Percentiles rank a stretch among this genome's conserved stretches.
phyloP scores from a whole-genome alignment of 345 rosid species.

The Boechera retrofracta region DNA sequence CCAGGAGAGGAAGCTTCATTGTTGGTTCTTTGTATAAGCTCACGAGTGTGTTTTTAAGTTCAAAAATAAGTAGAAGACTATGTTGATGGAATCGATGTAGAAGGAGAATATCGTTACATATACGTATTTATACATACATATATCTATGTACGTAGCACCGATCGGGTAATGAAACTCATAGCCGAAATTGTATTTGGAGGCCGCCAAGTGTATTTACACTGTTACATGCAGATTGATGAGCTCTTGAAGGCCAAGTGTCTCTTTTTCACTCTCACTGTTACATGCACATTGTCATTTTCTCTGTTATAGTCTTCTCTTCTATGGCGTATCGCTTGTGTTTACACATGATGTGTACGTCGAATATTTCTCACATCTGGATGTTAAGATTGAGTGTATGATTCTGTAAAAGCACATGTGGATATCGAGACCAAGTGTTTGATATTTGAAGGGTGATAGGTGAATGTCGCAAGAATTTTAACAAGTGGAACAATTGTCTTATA shows the following conservation, averaged over 20 bases:
- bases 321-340: slow-evolving; percentile 8
- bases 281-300: slow-evolving; percentile 14
- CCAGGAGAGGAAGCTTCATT: slow-evolving; percentile 34
- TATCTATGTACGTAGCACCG: background rate
- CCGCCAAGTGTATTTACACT: background rate
- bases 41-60: slow-evolving; percentile 13
- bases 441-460: background rate
- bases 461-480: slow-evolving; percentile 16
- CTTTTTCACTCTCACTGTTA: background rate
- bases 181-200: background rate
- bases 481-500: background rate
- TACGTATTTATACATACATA: background rate
- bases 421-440: slow-evolving; percentile 20
- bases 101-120: background rate
- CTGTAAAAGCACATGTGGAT: slow-evolving; percentile 33
- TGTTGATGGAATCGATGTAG: background rate
- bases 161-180: background rate
- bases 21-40: slow-evolving; percentile 3
- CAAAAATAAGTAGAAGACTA: slow-evolving; percentile 11
- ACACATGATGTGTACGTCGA: slow-evolving; percentile 9
- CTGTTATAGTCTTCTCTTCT: background rate
- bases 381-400: slow-evolving; percentile 21
- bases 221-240: slow-evolving; percentile 5
- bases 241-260: slow-evolving; percentile 26
- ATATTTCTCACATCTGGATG: slow-evolving; percentile 23